These are phyloP conservation scores for Juglanconis juglandina DNA, from an alignment of 2,329 filamentous ascomycete species.

Conservation along the genomic window DNA sequence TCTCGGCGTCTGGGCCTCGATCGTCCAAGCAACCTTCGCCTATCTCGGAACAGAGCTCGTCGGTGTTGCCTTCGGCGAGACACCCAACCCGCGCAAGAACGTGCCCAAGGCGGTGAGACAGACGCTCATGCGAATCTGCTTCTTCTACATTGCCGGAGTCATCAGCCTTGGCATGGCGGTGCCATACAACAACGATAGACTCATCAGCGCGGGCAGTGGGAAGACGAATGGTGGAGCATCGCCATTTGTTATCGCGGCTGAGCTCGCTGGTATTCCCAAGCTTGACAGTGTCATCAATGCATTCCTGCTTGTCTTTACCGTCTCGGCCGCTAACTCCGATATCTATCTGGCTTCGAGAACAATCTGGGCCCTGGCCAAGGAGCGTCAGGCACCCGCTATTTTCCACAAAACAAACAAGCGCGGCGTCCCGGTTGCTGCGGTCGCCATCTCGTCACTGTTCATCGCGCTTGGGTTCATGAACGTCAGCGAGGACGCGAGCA, in stretches of 20 bases:
- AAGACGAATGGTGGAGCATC: slow-evolving; percentile 39
- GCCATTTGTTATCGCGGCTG: slow-evolving; percentile 50
- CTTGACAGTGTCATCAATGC: slow-evolving; percentile 58
- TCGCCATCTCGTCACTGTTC: slow-evolving; percentile 34
- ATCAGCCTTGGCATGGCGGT: slow-evolving; percentile 60
- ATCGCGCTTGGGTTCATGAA: slow-evolving; percentile 36
- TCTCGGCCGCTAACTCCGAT: slow-evolving; percentile 60
- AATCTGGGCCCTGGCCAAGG: slow-evolving; percentile 36
- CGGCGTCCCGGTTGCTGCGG: slow-evolving; percentile 40
- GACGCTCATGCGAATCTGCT: slow-evolving; percentile 51
- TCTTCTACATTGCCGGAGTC: slow-evolving; percentile 66
- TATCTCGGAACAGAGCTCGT: slow-evolving; percentile 57
- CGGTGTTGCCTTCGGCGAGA: slow-evolving; percentile 66
- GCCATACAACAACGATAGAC: slow-evolving; percentile 52
- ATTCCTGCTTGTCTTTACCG: slow-evolving; percentile 55
- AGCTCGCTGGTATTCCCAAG: slow-evolving; percentile 44
- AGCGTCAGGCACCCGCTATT: slow-evolving; percentile 36
- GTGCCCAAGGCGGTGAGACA: slow-evolving; percentile 66
- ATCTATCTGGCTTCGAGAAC: slow-evolving; percentile 45
- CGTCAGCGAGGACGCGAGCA: background rate
- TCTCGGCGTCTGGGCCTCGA: slow-evolving; percentile 36
- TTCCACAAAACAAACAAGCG: slow-evolving; percentile 32
- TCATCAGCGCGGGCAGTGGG: slow-evolving; percentile 49
- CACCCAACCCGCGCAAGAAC: slow-evolving; percentile 63
- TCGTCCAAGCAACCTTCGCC: slow-evolving; percentile 37